A percentile compares a stretch with the other conserved stretches of the same genome.
Conservation (phyloP, 2,329 filamentous ascomycete genomes). For the Cadophora sp. region DNA sequence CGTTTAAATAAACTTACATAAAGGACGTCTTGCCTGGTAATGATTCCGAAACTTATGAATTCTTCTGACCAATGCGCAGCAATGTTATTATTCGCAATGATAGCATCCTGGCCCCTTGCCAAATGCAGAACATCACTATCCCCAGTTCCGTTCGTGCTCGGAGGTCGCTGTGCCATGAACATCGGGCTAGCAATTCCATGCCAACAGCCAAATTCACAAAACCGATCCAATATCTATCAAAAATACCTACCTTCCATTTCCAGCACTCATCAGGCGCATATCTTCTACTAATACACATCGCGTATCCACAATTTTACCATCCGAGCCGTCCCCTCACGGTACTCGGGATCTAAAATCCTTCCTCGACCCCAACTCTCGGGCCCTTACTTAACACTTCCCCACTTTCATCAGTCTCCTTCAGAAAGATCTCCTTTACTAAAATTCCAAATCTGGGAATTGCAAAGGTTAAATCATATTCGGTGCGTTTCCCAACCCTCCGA, state of each 20-base stretch:
- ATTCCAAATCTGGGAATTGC: not conserved
- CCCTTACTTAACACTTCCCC: not conserved
- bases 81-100: no score
- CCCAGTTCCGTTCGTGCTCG: no score
- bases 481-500: not conserved
- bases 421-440: not conserved
- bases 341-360: slow-evolving; percentile 11
- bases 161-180: no score
- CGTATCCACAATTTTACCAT: not conserved
- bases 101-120: no score
- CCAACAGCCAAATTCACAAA: no score
- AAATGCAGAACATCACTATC: no score
- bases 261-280: no score
- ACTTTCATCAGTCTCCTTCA: not conserved
- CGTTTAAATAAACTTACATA: no score
- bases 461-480: not conserved
- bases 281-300: not conserved
- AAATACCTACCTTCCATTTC: not conserved
- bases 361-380: not conserved
- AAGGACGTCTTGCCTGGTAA: no score
- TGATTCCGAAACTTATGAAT: no score
- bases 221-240: not conserved
- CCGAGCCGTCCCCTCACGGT: not conserved
- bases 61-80: no score
- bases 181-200: no score